Evolutionary conservation across 2,329 filamentous ascomycete genomes (phyloP), one percentile per base, ranked within the genome.

Genomic region (Niveomyces coronatus): DNA sequence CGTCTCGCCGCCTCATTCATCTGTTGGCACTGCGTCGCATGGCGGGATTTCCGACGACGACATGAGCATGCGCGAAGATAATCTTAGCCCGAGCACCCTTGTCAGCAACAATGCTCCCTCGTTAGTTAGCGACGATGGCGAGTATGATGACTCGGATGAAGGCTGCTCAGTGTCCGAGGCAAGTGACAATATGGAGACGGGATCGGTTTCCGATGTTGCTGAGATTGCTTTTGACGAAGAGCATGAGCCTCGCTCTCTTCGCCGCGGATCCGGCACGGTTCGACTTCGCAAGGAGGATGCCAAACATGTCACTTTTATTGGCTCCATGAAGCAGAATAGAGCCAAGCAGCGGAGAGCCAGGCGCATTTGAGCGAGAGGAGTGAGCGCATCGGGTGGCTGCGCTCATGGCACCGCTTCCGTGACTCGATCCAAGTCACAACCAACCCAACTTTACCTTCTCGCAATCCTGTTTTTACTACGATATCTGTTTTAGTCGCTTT

Each of bases 91-190:
- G 5, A 76, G 77, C 49, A 82, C 79, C 0, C 61, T 79, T 31
- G 68, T 79, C 35, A 82, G 80, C 55, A 85, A 85, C 57, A 83
- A 84, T 47, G 82, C 83, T 8, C 83, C 83, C 16, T 86, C 81
- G 49, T 68, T 88, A 34, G 82, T 87, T 52, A 85, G 82, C 58
- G 83, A 88, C 57, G 82, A 86, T 52, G 80, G 82, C 49, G 82
- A 86, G 53, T 85, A 82, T 50, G 82, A 83, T 47, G 79, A 81
- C 39, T 84, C 79, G 2, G 76, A 82, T 40, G 75, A 76, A 42
- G 71, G 68, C 31, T 81, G 75, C 4, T 70, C 70, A 4, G 64
- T 68, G 30, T 79, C 76, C 4, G 76, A 76, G 18, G 63, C 64
- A 38, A 73, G 68, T 40, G 72, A 76, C 34, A 66, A 62, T 40